Evolutionary conservation across 352 stramenopile genomes (phyloP).

Genomic region (Phytophthora sansomeana): DNA sequence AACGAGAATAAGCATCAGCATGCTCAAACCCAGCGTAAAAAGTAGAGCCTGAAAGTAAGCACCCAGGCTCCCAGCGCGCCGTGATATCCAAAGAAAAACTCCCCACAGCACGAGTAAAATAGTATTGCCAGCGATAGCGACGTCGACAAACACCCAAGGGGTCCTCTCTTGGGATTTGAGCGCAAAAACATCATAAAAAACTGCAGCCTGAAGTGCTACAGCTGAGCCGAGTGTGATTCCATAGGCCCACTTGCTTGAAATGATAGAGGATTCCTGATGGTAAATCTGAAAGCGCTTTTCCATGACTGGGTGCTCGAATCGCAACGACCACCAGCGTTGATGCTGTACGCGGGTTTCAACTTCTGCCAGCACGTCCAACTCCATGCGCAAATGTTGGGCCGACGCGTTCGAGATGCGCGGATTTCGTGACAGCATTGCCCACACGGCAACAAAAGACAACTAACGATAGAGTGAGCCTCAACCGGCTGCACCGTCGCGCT

Average conservation of each 20-base stretch:
- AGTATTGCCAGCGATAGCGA: constrained; percentile 19
- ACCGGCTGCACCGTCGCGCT: neutral
- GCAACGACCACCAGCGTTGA: constrained; percentile 49
- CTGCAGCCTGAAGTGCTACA: constrained; percentile 48
- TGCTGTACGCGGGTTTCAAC: constrained; percentile 46
- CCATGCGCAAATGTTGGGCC: constrained; percentile 49
- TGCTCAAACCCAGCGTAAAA: constrained; percentile 34
- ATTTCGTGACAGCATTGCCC: constrained; percentile 18
- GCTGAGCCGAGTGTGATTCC: constrained; percentile 42
- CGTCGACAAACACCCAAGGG: constrained; percentile 40
- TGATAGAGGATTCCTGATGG: constrained; percentile 59
- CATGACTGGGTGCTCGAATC: constrained; percentile 53
- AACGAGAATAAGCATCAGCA: constrained; percentile 42
- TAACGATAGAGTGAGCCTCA: constrained; percentile 3
- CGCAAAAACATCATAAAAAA: constrained; percentile 36
- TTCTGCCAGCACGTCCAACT: constrained; percentile 61
- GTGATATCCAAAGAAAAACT: constrained; percentile 38
- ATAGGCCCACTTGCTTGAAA: constrained; percentile 46
- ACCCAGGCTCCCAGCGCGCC: constrained; percentile 21
- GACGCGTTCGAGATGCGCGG: constrained; percentile 56
- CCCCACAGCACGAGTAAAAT: constrained; percentile 28
- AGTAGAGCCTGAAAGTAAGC: constrained; percentile 49
- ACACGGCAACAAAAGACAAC: neutral
- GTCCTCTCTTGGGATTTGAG: constrained; percentile 26
- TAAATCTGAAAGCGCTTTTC: constrained; percentile 69